phyloP scores from a whole-genome alignment of 2,329 filamentous ascomycete species.

The Ophiostoma quercus region DNA sequence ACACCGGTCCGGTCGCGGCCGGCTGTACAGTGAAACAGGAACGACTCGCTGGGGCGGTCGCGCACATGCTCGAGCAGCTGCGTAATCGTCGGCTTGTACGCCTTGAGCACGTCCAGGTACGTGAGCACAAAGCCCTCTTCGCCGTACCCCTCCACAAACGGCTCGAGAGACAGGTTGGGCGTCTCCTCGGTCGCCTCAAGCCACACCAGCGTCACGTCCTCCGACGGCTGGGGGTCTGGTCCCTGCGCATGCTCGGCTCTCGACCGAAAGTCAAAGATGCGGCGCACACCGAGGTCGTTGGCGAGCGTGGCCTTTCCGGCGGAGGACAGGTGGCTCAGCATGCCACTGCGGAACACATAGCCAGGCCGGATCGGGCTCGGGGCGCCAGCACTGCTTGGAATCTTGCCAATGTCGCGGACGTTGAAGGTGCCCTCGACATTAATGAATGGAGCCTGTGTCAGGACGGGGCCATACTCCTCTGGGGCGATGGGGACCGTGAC shows the following conservation, averaged over 20 bases:
- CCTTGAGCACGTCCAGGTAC: constrained; percentile 44
- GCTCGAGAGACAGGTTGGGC: constrained; percentile 36
- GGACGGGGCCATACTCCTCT: constrained; percentile 35
- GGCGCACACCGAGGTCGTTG: constrained; percentile 38
- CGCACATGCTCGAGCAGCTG: constrained; percentile 46
- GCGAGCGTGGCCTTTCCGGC: constrained; percentile 38
- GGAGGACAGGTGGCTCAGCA: constrained; percentile 37
- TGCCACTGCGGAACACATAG: constrained; percentile 45
- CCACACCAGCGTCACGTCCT: constrained; percentile 44
- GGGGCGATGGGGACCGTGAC: constrained; percentile 38
- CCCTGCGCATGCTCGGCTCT: constrained; percentile 38
- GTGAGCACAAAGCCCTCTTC: constrained; percentile 42
- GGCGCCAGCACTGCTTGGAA: constrained; percentile 30
- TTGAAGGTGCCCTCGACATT: constrained; percentile 46
- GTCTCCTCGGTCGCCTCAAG: constrained; percentile 36
- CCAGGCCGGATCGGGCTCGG: constrained; percentile 38
- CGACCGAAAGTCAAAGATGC: constrained; percentile 50
- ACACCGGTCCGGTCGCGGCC: constrained; percentile 53
- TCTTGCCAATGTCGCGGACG: constrained; percentile 46
- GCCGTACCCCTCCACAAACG: constrained; percentile 44
- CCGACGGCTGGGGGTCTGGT: constrained; percentile 43
- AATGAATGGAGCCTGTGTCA: constrained; percentile 45
- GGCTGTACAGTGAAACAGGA: constrained; percentile 54
- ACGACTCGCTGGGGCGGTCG: constrained; percentile 41
- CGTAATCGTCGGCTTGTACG: constrained; percentile 41